A percentile compares a stretch with the other conserved stretches of the same genome.
Evolutionary conservation across 1,284 basidiomycete genomes (phyloP).

Genomic region (Moniliella sp.): DNA sequence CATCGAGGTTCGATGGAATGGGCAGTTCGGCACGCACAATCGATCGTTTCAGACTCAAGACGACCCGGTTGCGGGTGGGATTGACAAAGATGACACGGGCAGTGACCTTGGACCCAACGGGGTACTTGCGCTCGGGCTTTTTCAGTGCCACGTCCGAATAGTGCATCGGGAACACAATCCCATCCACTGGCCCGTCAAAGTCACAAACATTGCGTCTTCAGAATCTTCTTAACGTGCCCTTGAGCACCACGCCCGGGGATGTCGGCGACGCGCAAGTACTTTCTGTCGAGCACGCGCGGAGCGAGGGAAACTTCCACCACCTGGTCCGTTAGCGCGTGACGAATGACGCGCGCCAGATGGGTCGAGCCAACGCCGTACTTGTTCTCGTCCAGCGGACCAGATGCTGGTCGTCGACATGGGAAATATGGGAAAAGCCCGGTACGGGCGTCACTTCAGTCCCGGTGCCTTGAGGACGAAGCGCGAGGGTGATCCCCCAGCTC

Average conservation of each 20-base stretch:
- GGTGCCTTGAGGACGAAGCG: too few relatives aligned
- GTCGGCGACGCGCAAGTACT: slow-evolving; percentile 65
- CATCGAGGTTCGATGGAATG: slow-evolving; percentile 46
- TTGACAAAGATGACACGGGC: slow-evolving; percentile 74
- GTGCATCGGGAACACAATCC: slow-evolving; percentile 78
- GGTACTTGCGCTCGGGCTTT: slow-evolving; percentile 52
- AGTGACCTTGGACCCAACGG: slow-evolving; percentile 59
- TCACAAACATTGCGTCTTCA: slow-evolving; percentile 20
- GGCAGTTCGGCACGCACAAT: slow-evolving; percentile 53
- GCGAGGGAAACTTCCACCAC: slow-evolving; percentile 67
- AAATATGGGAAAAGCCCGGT: slow-evolving; percentile 42
- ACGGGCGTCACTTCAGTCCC: slow-evolving; percentile 6
- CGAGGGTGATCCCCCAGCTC: slow-evolving; percentile 24
- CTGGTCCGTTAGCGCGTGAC: slow-evolving; percentile 68
- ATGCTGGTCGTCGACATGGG: slow-evolving; percentile 76
- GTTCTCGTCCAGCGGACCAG: slow-evolving; percentile 49
- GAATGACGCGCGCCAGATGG: slow-evolving; percentile 71
- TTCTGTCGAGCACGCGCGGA: slow-evolving; percentile 59
- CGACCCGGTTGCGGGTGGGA: slow-evolving; percentile 55
- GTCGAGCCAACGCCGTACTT: slow-evolving; percentile 16
- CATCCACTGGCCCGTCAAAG: slow-evolving; percentile 41
- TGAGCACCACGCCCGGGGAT: slow-evolving; percentile 36
- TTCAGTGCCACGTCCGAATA: slow-evolving; percentile 68
- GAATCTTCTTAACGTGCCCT: slow-evolving; percentile 15
- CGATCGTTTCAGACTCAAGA: slow-evolving; percentile 75